Conservation (phyloP, 208 protist species). For the Naegleria gruberi region DNA sequence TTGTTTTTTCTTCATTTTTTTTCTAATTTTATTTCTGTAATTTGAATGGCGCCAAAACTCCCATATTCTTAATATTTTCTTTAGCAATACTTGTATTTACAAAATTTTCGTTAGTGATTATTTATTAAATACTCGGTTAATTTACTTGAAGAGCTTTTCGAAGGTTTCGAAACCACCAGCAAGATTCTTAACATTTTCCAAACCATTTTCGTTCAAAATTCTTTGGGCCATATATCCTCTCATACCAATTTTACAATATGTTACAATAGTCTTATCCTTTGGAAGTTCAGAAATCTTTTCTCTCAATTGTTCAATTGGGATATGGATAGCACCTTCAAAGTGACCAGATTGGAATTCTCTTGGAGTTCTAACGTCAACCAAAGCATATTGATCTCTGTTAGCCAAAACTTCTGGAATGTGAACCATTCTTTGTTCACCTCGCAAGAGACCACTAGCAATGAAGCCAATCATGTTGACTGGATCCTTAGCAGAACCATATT, state of each 20-base stretch:
- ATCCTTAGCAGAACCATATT: slow-evolving; percentile 44
- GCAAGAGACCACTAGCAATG: background rate
- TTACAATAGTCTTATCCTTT: background rate
- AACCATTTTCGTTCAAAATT: slow-evolving; percentile 11
- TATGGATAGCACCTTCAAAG: background rate
- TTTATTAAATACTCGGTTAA: too few species aligned
- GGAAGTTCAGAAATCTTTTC: background rate
- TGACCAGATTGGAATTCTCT: background rate
- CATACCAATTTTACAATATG: slow-evolving; percentile 18
- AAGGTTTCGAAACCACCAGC: background rate
- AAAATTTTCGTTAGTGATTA: too few species aligned
- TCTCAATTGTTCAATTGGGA: slow-evolving; percentile 11
- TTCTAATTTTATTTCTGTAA: too few species aligned
- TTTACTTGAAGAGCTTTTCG: background rate
- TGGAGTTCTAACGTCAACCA: slow-evolving; percentile 2
- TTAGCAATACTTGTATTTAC: too few species aligned
- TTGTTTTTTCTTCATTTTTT: too few species aligned
- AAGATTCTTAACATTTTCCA: background rate
- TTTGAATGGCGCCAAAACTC: too few species aligned
- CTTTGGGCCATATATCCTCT: slow-evolving; percentile 9
- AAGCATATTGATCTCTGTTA: background rate
- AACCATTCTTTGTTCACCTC: background rate
- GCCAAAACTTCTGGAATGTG: background rate
- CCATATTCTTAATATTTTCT: too few species aligned
- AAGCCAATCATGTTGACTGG: slow-evolving; percentile 42